phyloP scores from a whole-genome alignment of 1,284 basidiomycete species.

The Sparassis latifolia region DNA sequence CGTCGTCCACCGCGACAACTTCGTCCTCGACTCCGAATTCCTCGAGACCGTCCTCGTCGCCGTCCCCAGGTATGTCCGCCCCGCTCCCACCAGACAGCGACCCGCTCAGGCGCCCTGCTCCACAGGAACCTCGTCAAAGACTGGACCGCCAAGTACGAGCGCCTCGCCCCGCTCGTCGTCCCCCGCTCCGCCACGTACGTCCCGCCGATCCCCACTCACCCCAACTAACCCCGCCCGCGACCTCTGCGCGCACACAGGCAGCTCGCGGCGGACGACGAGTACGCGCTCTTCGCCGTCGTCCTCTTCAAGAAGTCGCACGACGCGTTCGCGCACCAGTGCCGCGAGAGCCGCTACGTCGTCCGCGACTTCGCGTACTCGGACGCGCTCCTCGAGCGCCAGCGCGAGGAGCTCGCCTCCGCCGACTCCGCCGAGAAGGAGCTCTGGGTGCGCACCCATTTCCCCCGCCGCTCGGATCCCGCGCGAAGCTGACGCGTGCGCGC shows the following conservation, averaged over 20 bases:
- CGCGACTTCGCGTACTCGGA: slow-evolving; percentile 95
- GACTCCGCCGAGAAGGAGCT: slow-evolving; percentile 93
- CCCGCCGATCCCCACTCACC: neutral
- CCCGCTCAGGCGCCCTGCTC: slow-evolving; percentile 1
- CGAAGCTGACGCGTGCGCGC: neutral
- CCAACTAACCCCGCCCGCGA: slow-evolving; percentile 3
- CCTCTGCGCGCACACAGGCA: slow-evolving; percentile 28
- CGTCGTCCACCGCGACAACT: slow-evolving; percentile 79
- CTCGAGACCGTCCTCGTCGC: slow-evolving; percentile 91
- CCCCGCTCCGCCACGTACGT: slow-evolving; percentile 86
- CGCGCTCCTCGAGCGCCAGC: slow-evolving; percentile 76
- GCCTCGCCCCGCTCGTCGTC: slow-evolving; percentile 86
- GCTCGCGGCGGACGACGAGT: slow-evolving; percentile 86
- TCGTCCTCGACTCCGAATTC: slow-evolving; percentile 87
- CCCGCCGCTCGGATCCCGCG: neutral
- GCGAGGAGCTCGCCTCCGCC: slow-evolving; percentile 75
- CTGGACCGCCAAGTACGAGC: slow-evolving; percentile 89
- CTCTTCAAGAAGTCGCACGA: slow-evolving; percentile 91
- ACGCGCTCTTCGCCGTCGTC: slow-evolving; percentile 80
- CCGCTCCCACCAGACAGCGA: neutral
- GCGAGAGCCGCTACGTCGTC: slow-evolving; percentile 92
- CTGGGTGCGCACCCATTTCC: slow-evolving; percentile 62
- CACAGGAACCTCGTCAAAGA: slow-evolving; percentile 78
- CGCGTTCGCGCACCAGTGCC: slow-evolving; percentile 89
- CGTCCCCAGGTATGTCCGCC: slow-evolving; percentile 74